Conservation (phyloP, 1,284 basidiomycete species). For the Cutaneotrichosporon dermatis region DNA sequence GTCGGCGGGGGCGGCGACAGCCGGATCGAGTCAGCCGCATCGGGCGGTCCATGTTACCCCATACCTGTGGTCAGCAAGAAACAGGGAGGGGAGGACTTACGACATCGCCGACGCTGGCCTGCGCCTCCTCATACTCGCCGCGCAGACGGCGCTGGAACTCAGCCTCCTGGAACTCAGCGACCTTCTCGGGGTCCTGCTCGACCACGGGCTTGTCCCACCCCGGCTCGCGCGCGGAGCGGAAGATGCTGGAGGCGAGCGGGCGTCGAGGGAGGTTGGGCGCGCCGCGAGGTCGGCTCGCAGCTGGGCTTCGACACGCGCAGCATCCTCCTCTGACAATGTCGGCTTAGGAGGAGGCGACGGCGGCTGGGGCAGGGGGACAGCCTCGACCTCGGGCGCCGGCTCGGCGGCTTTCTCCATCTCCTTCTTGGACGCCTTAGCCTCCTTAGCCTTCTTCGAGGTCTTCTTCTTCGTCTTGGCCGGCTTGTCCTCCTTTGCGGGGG, state of each 20-base stretch:
- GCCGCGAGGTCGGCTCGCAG: slow-evolving; percentile 15
- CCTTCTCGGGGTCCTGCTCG: slow-evolving; percentile 50
- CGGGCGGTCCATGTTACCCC: slow-evolving; percentile 59
- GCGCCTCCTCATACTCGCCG: slow-evolving; percentile 71
- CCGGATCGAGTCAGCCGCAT: slow-evolving; percentile 69
- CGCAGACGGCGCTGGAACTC: slow-evolving; percentile 62
- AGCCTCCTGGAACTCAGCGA: slow-evolving; percentile 64
- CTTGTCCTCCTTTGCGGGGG: background rate
- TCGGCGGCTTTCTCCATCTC: background rate
- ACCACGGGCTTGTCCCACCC: slow-evolving; percentile 11
- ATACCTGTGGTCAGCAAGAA: slow-evolving; percentile 53
- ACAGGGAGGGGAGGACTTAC: slow-evolving; percentile 52
- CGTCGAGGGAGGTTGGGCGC: slow-evolving; percentile 3
- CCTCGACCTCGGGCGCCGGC: background rate
- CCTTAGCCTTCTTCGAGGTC: background rate
- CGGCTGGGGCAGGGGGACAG: background rate
- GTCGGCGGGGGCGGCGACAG: slow-evolving; percentile 66
- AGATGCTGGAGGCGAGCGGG: slow-evolving; percentile 18
- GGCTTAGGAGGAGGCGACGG: slow-evolving; percentile 18
- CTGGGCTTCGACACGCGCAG: slow-evolving; percentile 36
- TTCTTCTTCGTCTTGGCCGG: background rate
- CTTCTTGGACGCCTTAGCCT: background rate
- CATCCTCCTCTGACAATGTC: slow-evolving; percentile 32
- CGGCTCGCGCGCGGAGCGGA: slow-evolving; percentile 16
- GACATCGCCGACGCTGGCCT: slow-evolving; percentile 63